A percentile compares a stretch with the other conserved stretches of the same genome.
phyloP scores from a whole-genome alignment of 2,329 filamentous ascomycete species.

The Celoporthe dispersa region DNA sequence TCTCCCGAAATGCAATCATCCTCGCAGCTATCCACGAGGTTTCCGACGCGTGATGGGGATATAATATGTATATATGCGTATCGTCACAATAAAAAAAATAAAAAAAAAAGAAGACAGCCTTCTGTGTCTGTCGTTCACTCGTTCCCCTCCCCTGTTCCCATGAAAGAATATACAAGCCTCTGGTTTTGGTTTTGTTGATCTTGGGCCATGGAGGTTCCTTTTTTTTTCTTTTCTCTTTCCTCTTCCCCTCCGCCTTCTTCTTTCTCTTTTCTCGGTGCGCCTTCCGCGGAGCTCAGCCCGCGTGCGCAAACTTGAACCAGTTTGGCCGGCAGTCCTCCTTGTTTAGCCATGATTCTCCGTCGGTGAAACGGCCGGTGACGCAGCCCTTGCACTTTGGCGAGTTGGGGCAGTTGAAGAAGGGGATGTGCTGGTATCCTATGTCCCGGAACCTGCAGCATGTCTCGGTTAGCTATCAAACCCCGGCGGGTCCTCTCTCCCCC shows the following conservation, averaged over 20 bases:
- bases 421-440: conserved; percentile 97
- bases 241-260: no score
- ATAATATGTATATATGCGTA: conserved; percentile 20
- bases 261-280: conserved; percentile 22
- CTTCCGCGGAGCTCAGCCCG: conserved; percentile 56
- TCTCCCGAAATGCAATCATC: conserved; percentile 24
- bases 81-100: conserved; percentile 2
- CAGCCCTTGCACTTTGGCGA: conserved; percentile 92
- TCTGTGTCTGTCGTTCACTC: not conserved
- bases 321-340: conserved; percentile 93
- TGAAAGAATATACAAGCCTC: conserved; percentile 22
- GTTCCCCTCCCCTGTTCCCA: not conserved
- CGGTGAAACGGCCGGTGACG: conserved; percentile 83
- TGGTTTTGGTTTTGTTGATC: not conserved
- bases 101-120: not conserved
- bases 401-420: conserved; percentile 98
- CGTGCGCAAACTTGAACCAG: conserved; percentile 95
- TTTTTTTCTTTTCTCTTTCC: conserved; percentile 19
- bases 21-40: conserved; percentile 24
- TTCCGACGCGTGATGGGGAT: conserved; percentile 18
- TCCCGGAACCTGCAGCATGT: conserved; percentile 83
- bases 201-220: conserved; percentile 21
- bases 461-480: not conserved
- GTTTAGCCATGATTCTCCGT: conserved; percentile 82
- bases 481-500: not conserved